Conservation (phyloP, 2,329 filamentous ascomycete species). For the Colletotrichum sp. region DNA sequence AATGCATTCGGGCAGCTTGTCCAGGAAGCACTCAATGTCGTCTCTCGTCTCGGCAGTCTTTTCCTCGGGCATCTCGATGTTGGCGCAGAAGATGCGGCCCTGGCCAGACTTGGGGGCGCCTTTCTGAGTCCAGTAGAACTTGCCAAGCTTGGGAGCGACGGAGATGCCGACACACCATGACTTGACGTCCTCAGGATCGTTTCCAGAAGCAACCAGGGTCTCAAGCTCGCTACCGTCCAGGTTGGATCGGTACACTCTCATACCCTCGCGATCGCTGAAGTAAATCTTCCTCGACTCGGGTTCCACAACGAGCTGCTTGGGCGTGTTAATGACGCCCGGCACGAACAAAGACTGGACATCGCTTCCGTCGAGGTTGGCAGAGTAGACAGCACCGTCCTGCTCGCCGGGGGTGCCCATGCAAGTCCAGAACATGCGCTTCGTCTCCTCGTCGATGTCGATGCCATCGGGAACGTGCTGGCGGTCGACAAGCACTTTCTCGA, state of each 20-base stretch:
- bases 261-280: constrained; percentile 49
- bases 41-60: constrained; percentile 36
- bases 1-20: constrained; percentile 58
- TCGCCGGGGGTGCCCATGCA: constrained; percentile 48
- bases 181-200: constrained; percentile 33
- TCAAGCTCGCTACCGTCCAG: constrained; percentile 44
- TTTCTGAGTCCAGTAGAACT: constrained; percentile 67
- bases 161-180: constrained; percentile 63
- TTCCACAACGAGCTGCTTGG: constrained; percentile 46
- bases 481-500: constrained; percentile 26
- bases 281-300: constrained; percentile 37
- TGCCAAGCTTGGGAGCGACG: constrained; percentile 43
- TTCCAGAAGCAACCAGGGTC: constrained; percentile 41
- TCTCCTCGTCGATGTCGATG: constrained; percentile 38
- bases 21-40: constrained; percentile 48
- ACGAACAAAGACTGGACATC: constrained; percentile 48
- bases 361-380: constrained; percentile 53
- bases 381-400: constrained; percentile 47
- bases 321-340: constrained; percentile 51
- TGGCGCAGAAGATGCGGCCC: constrained; percentile 59
- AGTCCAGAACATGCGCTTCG: constrained; percentile 52
- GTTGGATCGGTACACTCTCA: constrained; percentile 41
- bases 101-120: constrained; percentile 54
- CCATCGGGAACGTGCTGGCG: constrained; percentile 46
- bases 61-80: constrained; percentile 40